phyloP scores from a whole-genome alignment of 2,329 filamentous ascomycete species.

The Fusarium duplospermum region DNA sequence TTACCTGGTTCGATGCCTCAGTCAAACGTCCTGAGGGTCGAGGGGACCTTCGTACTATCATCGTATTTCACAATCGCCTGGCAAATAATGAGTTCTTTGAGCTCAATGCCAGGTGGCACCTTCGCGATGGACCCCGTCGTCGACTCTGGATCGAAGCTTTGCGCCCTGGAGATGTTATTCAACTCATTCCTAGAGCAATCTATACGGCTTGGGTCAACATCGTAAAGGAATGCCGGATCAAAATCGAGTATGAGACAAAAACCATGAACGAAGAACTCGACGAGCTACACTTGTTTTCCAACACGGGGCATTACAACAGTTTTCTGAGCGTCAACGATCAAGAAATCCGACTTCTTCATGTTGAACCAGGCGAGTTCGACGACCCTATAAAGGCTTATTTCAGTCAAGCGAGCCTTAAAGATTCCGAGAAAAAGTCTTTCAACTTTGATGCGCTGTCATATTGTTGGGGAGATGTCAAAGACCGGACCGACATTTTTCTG shows the following conservation, averaged over 20 bases:
- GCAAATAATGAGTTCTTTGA: conserved; percentile 12
- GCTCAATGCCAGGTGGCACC: conserved; percentile 2
- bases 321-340: not conserved
- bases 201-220: conserved; percentile 36
- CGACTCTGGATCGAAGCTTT: conserved; percentile 24
- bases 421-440: not conserved
- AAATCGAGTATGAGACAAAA: conserved; percentile 22
- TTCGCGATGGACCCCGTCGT: conserved; percentile 1
- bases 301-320: not conserved
- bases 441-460: conserved; percentile 28
- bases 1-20: conserved; percentile 33
- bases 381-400: conserved; percentile 18
- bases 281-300: not conserved
- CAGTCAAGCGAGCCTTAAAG: not conserved
- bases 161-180: conserved; percentile 20
- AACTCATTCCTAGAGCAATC: conserved; percentile 29
- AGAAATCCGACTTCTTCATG: conserved; percentile 20
- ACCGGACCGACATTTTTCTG: conserved; percentile 10
- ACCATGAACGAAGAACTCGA: not conserved
- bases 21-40: conserved; percentile 29
- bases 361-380: conserved; percentile 17
- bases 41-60: conserved; percentile 24
- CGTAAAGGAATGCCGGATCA: conserved; percentile 17
- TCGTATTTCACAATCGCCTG: conserved; percentile 12
- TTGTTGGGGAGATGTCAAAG: conserved; percentile 26